A percentile compares a stretch with the other conserved stretches of the same genome.
These are phyloP conservation scores for Fusarium staphyleae DNA, from an alignment of 2,329 filamentous ascomycete species.

Conservation along the genomic window DNA sequence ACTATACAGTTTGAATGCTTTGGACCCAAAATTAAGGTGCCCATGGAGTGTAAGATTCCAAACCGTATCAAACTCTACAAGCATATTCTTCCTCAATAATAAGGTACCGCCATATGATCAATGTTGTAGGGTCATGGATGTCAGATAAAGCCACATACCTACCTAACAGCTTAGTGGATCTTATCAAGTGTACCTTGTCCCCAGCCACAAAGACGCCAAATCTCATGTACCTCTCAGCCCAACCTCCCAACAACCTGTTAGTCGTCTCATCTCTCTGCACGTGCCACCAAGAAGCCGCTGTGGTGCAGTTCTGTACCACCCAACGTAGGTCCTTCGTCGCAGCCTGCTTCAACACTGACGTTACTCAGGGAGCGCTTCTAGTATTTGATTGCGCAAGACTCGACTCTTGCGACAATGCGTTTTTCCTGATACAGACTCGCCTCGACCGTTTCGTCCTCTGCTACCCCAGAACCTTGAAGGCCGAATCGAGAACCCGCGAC, in stretches of 20 bases:
- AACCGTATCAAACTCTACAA: too few species aligned
- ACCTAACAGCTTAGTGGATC: constrained; percentile 23
- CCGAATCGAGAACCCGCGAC: constrained; percentile 4
- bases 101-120: too few species aligned
- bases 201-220: constrained; percentile 14
- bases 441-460: not conserved
- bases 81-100: too few species aligned
- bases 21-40: too few species aligned
- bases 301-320: constrained; percentile 24
- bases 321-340: constrained; percentile 30
- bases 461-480: not conserved
- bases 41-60: too few species aligned
- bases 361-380: constrained; percentile 12
- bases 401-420: constrained; percentile 28
- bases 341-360: constrained; percentile 19
- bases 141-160: not conserved
- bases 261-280: constrained; percentile 39
- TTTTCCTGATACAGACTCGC: constrained; percentile 8
- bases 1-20: not conserved
- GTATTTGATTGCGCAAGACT: constrained; percentile 16
- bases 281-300: constrained; percentile 35
- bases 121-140: not conserved
- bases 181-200: constrained; percentile 16
- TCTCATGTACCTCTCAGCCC: constrained; percentile 31
- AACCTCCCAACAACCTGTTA: constrained; percentile 40